phyloP scores from a whole-genome alignment of 495 filamentous ascomycete species.

The Penicillium turbatum region DNA sequence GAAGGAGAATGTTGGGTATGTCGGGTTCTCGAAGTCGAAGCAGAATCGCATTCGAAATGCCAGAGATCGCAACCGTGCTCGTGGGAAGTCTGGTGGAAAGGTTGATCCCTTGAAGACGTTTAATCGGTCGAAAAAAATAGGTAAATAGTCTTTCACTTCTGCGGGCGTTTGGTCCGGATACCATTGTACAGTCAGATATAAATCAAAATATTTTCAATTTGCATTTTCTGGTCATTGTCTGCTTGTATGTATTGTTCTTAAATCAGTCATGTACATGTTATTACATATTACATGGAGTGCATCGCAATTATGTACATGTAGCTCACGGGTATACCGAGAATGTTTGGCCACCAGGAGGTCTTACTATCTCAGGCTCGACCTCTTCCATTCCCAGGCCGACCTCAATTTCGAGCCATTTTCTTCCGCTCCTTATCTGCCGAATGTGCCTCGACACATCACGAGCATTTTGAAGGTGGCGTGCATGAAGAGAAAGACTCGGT shows the following conservation, averaged over 20 bases:
- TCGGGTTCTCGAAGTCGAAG: constrained; percentile 66
- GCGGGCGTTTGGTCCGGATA: constrained; percentile 23
- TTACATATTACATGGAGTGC: neutral
- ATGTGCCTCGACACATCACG: constrained; percentile 27
- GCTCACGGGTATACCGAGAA: constrained; percentile 6
- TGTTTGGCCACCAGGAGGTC: constrained; percentile 17
- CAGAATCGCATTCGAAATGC: constrained; percentile 74
- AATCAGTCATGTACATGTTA: too few relatives aligned
- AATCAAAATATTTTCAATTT: constrained; percentile 13
- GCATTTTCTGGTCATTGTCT: neutral
- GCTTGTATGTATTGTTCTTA: too few relatives aligned
- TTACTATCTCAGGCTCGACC: constrained; percentile 17
- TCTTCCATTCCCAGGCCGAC: constrained; percentile 26
- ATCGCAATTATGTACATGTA: too few relatives aligned
- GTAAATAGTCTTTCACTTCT: constrained; percentile 8
- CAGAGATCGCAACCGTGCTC: constrained; percentile 55
- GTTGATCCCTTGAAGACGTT: constrained; percentile 88
- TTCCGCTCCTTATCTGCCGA: constrained; percentile 24
- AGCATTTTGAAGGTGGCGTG: constrained; percentile 22
- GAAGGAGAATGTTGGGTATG: constrained; percentile 61
- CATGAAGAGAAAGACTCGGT: neutral
- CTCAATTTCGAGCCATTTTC: constrained; percentile 37
- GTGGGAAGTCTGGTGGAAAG: constrained; percentile 53
- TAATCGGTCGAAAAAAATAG: constrained; percentile 48
- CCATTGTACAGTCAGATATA: constrained; percentile 29